Base-by-base conservation (phyloP, 352 stramenopile species). In the Pythium rhizo-oryzae region DNA sequence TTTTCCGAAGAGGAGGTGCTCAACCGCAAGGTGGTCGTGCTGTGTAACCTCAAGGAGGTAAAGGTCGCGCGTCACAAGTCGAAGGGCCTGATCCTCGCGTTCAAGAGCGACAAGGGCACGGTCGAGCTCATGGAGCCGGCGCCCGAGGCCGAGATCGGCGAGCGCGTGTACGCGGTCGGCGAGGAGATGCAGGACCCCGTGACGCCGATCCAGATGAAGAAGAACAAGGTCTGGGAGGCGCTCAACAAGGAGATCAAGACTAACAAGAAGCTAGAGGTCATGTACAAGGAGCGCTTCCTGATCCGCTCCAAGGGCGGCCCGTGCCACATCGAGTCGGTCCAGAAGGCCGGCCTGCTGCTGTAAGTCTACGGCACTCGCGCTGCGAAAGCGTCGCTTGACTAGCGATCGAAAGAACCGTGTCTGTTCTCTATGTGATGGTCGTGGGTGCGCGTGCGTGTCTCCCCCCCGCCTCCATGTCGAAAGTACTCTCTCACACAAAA, bases 191-290 rank as follows among this genome's bases (percentile, higher is more conserved):
- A 80, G 50, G 82, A 92, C 53, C 84, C 84, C 19, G 82, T 92
- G 49, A 92, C 84, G 11, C 72, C 84, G 52, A 91, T 92, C 56
- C 82, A 90, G 75, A 89, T 92, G 80, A 92, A 92, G 80, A 92
- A 92, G 78, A 90, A 91, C 78, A 92, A 92, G 75, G 82, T 91
- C 50, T 92, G 84, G 84, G 84, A 92, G 46, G 78, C 81, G 55
- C 51, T 92, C 21, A 76, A 75, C 73, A 92, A 92, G 73, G 78
- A 81, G 50, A 87, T 92, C 66, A 89, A 83, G 77, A 91, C 82
- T 39, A 91, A 80, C 70, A 87, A 87, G 64, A 91, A 92, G 80
- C 76, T 79, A 56, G 82, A 92, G 67, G 70, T 92, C 53, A 70
- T 87, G 82, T 92, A 87, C 72, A 72, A 78, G 70, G 82, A 90